A percentile compares a stretch with the other conserved stretches of the same genome.
Conservation (phyloP, 176 grass and related monocot species). For the Phoenix roebelenii region DNA sequence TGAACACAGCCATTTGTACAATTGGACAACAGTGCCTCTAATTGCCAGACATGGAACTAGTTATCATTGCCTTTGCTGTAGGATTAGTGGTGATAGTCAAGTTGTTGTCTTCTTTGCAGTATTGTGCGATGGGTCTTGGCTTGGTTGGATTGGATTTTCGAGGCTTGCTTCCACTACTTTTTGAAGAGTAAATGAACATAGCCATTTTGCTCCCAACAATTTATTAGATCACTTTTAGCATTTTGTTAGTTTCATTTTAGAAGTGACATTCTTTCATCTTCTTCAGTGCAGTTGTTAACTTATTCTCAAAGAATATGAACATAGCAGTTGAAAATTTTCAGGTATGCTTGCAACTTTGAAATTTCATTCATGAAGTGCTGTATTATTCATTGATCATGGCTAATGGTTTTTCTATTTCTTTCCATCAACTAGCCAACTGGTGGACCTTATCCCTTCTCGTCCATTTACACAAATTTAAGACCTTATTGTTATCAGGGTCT, state of each 20-base stretch:
- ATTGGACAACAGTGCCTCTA: no score
- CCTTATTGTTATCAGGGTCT: no score
- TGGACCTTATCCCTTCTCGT: no score
- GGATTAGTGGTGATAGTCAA: not conserved
- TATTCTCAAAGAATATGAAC: conserved; percentile 94
- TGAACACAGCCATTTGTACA: no score
- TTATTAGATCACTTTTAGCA: not conserved
- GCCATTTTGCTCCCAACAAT: not conserved
- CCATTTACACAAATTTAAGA: no score
- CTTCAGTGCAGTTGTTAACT: conserved; percentile 75
- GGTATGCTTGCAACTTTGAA: conserved; percentile 25
- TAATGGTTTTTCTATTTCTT: no score
- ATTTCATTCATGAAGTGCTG: no score
- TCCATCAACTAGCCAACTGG: no score
- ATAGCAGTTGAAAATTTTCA: conserved; percentile 87
- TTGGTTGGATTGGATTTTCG: conserved; percentile 96
- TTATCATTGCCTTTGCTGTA: conserved; percentile 7
- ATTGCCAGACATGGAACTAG: no score
- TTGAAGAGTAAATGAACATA: conserved; percentile 67
- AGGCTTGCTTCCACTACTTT: conserved; percentile 83
- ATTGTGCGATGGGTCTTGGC: conserved; percentile 96
- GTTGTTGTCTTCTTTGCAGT: conserved; percentile 23
- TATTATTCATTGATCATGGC: no score
- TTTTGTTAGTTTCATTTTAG: not conserved
- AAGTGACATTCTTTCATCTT: conserved; percentile 24